phyloP scores from a whole-genome alignment of 129 eudicot species.

The Kitagawia praeruptora region DNA sequence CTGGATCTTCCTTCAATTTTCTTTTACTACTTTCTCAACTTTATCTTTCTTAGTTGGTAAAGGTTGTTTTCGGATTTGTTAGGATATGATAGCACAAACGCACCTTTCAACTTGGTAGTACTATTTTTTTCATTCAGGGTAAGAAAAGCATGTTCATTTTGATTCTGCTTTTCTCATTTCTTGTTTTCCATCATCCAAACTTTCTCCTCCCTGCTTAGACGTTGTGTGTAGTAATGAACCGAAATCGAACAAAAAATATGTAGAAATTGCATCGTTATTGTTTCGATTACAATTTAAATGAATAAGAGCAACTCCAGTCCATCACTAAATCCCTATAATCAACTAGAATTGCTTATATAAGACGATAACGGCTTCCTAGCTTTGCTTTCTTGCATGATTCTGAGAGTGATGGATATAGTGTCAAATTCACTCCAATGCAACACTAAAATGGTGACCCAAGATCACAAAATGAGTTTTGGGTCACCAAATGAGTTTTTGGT shows the following conservation, averaged over 20 bases:
- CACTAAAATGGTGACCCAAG: no score
- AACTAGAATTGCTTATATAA: no score
- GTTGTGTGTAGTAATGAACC: neutral
- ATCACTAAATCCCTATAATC: no score
- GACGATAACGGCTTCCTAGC: no score
- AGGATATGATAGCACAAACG: neutral
- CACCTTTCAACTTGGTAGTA: neutral
- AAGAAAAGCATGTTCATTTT: neutral
- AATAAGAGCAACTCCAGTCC: no score
- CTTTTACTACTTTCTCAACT: neutral
- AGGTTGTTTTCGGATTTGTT: constrained; percentile 2
- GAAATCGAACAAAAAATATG: no score
- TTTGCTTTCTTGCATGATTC: no score
- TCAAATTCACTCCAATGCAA: no score
- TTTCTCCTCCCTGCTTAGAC: neutral
- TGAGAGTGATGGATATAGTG: no score
- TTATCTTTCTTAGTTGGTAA: neutral
- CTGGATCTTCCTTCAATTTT: neutral
- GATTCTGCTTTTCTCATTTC: neutral
- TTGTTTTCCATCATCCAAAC: neutral
- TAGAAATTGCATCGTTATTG: no score
- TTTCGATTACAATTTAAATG: neutral
- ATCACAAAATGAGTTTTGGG: no score
- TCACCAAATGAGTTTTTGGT: no score
- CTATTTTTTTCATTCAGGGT: neutral